Evolutionary conservation across 306 rosid genomes (phyloP).

Genomic region (Vigna nakashimae): DNA sequence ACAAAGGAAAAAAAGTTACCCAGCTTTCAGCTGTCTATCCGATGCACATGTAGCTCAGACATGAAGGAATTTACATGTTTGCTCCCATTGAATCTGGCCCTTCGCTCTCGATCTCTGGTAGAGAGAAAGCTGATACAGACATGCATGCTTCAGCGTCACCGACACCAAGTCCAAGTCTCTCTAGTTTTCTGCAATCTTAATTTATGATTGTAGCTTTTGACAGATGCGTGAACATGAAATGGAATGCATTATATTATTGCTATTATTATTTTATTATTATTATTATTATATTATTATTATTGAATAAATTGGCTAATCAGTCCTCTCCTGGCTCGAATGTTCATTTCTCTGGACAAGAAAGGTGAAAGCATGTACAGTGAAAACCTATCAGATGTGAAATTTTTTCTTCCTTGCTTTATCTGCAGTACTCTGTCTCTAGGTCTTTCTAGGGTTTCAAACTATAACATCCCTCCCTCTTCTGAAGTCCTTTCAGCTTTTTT

Average conservation of each 20-base stretch:
- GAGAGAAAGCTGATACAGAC: slow-evolving; percentile 2
- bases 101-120: not conserved
- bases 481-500: slow-evolving; percentile 44
- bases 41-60: not conserved
- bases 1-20: not conserved
- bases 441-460: slow-evolving; percentile 51
- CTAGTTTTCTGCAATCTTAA: slow-evolving; percentile 43
- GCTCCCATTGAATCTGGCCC: not conserved
- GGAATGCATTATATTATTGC: not conserved
- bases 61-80: slow-evolving; percentile 29
- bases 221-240: not conserved
- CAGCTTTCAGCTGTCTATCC: not conserved
- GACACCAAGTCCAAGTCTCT: slow-evolving; percentile 31
- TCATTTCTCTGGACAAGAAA: slow-evolving; percentile 64
- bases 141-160: slow-evolving; percentile 17
- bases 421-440: slow-evolving; percentile 40
- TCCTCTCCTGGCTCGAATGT: slow-evolving; percentile 27
- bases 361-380: slow-evolving; percentile 53
- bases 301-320: slow-evolving; percentile 19
- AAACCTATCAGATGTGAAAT: slow-evolving; percentile 59
- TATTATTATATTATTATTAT: not conserved
- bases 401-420: slow-evolving; percentile 47
- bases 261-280: not conserved
- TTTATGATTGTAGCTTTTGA: slow-evolving; percentile 27
- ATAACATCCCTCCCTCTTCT: slow-evolving; percentile 31